Base-by-base conservation (phyloP, 2,329 filamentous ascomycete genomes). In the Alternaria solani region DNA sequence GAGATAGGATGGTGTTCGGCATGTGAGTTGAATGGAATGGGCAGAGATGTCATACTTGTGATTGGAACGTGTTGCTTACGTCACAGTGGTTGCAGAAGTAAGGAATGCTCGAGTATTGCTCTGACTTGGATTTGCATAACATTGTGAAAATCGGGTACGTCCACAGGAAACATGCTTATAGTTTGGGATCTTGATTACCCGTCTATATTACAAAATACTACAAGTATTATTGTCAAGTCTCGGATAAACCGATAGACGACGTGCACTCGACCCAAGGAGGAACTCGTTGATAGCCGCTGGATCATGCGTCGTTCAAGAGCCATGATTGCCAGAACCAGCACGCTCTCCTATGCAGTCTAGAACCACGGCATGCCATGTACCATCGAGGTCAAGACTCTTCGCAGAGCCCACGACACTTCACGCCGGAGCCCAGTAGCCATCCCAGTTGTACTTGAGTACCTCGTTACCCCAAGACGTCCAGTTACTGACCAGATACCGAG, bases 391-490 rank as follows among this genome's bases (percentile, higher is more conserved):
- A 36, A 42, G 4, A n/a, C 39, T 16, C 16, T 25, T 26, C 25
- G 6, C 26, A 57, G 18, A 53, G 20, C 18, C 12, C n/a, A 12
- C 48, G 23, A 42, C 42, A 14, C 32, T 54, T 54, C 34, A 30
- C 14, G 42, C 49, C 12, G 38, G 11, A 11, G 61, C 54, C 86
- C 86, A 88, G 69, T 81, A 85, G 7, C 80, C 79, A 7, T 82
- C 75, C 60, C 84, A 82, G 71, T 94, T 92, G 68, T 91, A 93
- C 62, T 86, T 86, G 58, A 92, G 76, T 8, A 87, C 89, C 69
- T 94, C 88, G 67, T 93, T 85, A 3, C 92, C 92, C 91, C 90
- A 94, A 28, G 86, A 86, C 85, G 88, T 91, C 91, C 92, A 94
- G 0, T 90, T 90, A 7, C 87, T 84, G 2, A 91, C 92, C 44